These are phyloP conservation scores for Hypoxylon sp. DNA, from an alignment of 2,329 filamentous ascomycete species.

Conservation along the genomic window DNA sequence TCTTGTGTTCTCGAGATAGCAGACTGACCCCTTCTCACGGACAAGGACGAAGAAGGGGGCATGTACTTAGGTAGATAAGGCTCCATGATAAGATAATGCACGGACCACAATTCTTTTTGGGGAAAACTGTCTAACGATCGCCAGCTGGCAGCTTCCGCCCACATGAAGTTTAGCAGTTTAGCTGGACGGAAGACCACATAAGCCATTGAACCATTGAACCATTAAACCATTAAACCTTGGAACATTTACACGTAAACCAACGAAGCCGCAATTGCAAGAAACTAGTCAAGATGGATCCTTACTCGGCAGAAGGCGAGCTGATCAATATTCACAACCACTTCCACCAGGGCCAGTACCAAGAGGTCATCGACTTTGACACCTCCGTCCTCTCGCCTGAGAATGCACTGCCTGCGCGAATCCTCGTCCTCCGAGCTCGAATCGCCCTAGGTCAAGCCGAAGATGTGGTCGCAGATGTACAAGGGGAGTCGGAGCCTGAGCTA, in stretches of 20 bases:
- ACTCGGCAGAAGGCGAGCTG: constrained; percentile 79
- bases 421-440: constrained; percentile 86
- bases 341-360: constrained; percentile 86
- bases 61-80: constrained; percentile 2
- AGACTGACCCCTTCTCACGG: background rate
- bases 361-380: constrained; percentile 88
- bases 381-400: constrained; percentile 85
- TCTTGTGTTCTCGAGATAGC: background rate
- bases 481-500: constrained; percentile 78
- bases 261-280: constrained; percentile 16
- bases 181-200: constrained; percentile 5
- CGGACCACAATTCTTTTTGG: constrained; percentile 16
- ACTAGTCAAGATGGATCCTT: constrained; percentile 73
- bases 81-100: constrained; percentile 5
- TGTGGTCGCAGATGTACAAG: constrained; percentile 78
- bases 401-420: constrained; percentile 79
- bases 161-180: constrained; percentile 14
- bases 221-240: constrained; percentile 11
- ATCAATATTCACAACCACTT: constrained; percentile 80
- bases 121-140: constrained; percentile 5
- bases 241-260: constrained; percentile 5
- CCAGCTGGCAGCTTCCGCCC: constrained; percentile 42
- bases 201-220: constrained; percentile 9
- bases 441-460: constrained; percentile 83
- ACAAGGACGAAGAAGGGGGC: background rate